A percentile compares a stretch with the other conserved stretches of the same genome.
Evolutionary conservation across 441 rosid species (phyloP).

Genomic region (Biscutella laevigata): DNA sequence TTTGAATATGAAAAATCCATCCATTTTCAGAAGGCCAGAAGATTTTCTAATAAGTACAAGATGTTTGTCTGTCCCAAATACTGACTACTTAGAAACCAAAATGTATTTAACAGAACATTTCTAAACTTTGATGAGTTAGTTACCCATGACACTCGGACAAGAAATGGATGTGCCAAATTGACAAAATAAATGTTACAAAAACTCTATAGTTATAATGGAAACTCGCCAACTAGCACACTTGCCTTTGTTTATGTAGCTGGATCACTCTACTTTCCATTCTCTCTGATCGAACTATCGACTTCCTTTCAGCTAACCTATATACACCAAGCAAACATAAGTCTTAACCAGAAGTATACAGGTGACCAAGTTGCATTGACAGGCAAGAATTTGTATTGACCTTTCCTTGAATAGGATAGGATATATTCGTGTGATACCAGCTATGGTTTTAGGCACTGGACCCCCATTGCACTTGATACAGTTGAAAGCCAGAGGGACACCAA

Average conservation of each 20-base stretch:
- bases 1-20: no score
- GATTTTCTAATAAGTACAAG: slow-evolving; percentile 1
- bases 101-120: background rate
- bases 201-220: background rate
- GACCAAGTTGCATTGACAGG: slow-evolving; percentile 19
- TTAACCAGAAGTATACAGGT: slow-evolving; percentile 5
- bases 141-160: slow-evolving; percentile 1
- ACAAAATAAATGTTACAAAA: slow-evolving; percentile 9
- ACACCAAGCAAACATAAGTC: slow-evolving; percentile 16
- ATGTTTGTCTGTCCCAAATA: background rate
- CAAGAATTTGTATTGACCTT: slow-evolving; percentile 40
- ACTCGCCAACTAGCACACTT: slow-evolving; percentile 2
- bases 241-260: slow-evolving; percentile 54
- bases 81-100: background rate
- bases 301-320: slow-evolving; percentile 50
- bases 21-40: slow-evolving; percentile 1
- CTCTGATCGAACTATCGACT: slow-evolving; percentile 77
- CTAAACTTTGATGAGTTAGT: slow-evolving; percentile 11
- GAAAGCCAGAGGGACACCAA: slow-evolving; percentile 67
- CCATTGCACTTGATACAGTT: slow-evolving; percentile 88
- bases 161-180: slow-evolving; percentile 9
- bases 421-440: slow-evolving; percentile 78
- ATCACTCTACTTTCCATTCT: slow-evolving; percentile 58
- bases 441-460: slow-evolving; percentile 69
- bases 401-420: slow-evolving; percentile 91